phyloP scores from a whole-genome alignment of 2,329 filamentous ascomycete species.

The Ceratocystis albifundus region DNA sequence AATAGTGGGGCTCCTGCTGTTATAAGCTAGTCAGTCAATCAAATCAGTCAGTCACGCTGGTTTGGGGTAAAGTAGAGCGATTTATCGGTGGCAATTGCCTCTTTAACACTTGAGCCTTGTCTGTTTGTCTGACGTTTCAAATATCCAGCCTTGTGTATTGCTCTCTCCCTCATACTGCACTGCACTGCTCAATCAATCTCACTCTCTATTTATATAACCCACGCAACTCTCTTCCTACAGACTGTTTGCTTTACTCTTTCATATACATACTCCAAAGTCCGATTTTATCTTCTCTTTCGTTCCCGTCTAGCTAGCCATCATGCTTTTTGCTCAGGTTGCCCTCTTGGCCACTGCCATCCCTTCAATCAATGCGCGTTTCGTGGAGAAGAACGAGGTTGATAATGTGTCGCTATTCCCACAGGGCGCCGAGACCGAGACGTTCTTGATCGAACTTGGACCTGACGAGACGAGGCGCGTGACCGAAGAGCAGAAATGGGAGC shows the following conservation, averaged over 20 bases:
- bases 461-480: conserved; percentile 78
- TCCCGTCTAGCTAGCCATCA: conserved; percentile 30
- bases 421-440: conserved; percentile 41
- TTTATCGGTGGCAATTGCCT: neutral
- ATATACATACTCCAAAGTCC: neutral
- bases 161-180: conserved; percentile 18
- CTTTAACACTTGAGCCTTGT: neutral
- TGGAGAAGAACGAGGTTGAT: conserved; percentile 38
- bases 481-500: conserved; percentile 88
- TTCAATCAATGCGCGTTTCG: conserved; percentile 44
- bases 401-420: conserved; percentile 40
- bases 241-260: neutral
- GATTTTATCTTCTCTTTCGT: neutral
- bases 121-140: conserved; percentile 8
- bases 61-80: neutral
- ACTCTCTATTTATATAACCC: neutral
- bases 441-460: conserved; percentile 72
- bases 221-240: neutral
- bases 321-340: conserved; percentile 45
- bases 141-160: conserved; percentile 14
- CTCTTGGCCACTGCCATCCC: conserved; percentile 45
- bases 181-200: no score
- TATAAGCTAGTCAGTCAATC: no score
- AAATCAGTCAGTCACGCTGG: no score
- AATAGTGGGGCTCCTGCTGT: no score